Conservation (phyloP, 75 land plant genomes). For the Cupressus sempervirens region DNA sequence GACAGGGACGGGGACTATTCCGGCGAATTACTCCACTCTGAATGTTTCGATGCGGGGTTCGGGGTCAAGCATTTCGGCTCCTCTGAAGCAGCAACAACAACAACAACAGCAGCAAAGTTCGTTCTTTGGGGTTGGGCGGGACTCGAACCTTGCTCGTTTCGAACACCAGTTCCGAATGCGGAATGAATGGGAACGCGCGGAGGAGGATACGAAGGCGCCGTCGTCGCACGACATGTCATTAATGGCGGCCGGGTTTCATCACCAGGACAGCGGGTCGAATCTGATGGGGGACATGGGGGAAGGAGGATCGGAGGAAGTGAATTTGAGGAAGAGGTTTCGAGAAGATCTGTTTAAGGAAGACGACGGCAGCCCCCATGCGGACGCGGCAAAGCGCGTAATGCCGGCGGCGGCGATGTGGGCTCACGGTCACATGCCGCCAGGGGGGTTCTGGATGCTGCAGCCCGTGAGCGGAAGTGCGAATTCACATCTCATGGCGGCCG, state of each 20-base stretch:
- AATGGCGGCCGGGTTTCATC: constrained; percentile 42
- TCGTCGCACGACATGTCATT: constrained; percentile 15
- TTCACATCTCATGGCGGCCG: constrained; percentile 23
- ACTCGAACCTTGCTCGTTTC: not conserved
- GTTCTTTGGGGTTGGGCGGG: not conserved
- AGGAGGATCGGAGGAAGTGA: constrained; percentile 22
- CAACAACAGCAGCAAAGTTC: not conserved
- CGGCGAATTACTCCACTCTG: constrained; percentile 54
- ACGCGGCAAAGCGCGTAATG: constrained; percentile 2
- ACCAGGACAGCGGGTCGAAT: constrained; percentile 19
- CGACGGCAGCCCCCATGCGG: constrained; percentile 34
- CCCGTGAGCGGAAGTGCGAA: constrained; percentile 48
- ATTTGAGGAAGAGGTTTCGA: constrained; percentile 51
- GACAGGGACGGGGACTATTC: constrained; percentile 89
- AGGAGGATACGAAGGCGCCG: constrained; percentile 11
- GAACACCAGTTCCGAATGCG: constrained; percentile 5
- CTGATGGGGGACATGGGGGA: constrained; percentile 19
- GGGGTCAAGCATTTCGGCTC: constrained; percentile 9
- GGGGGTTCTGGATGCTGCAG: constrained; percentile 74
- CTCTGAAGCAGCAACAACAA: constrained; percentile 6
- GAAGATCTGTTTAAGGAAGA: constrained; percentile 64
- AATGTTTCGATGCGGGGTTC: constrained; percentile 22
- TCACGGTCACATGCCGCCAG: constrained; percentile 29
- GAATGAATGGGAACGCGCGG: constrained; percentile 22
- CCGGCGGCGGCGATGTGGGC: constrained; percentile 52